Base-by-base conservation (phyloP, 1,284 basidiomycete species). In the Puccinia horiana region DNA sequence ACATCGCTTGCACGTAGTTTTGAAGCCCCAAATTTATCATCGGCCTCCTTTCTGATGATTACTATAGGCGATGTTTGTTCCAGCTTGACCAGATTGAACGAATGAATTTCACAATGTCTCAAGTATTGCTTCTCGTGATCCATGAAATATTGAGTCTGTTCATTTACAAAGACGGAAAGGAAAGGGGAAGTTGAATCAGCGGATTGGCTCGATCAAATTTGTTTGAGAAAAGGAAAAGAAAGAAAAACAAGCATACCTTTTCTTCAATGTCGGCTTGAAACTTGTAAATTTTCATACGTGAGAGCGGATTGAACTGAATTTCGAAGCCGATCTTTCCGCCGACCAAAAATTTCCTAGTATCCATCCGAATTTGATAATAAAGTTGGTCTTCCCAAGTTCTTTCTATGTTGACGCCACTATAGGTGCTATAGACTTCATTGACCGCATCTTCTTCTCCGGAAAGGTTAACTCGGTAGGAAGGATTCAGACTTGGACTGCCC, bases 291-390 rank as follows among this genome's bases (percentile, higher is more conserved):
- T 72, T 72, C 44, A 72, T 72, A 6, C 44, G 44, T 11, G 69
- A 72, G 44, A 72, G 69, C 23, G 69, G 44, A 52, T 72, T 72
- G 69, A 72, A 72, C 44, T 72, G 69, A 32, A 72, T 72, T 72
- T 72, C 69, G 18, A 72, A 72, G n/a, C 42, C 44, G 44, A 72
- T 72, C 14, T 72, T 72, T 49, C 69, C 69, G 26, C 69, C 69
- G 42, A 52, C 32, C 47, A 72, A 11, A 32, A 72, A 72, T 49
- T 72, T 72, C 47, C 69, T 47, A 29, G 40, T 72, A 72, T 72
- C 69, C 69, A 72, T 49, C 5, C 69, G 69, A 26, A 72, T 72
- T 49, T 72, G 69, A 32, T 72, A 72, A 44, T 72, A 72, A 32
- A 72, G 69, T 18, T 72, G 69, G 23, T 72, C 69, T 44, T 72